phyloP scores from a whole-genome alignment of 805 yeast species.

The Schwanniomyces yamadae region DNA sequence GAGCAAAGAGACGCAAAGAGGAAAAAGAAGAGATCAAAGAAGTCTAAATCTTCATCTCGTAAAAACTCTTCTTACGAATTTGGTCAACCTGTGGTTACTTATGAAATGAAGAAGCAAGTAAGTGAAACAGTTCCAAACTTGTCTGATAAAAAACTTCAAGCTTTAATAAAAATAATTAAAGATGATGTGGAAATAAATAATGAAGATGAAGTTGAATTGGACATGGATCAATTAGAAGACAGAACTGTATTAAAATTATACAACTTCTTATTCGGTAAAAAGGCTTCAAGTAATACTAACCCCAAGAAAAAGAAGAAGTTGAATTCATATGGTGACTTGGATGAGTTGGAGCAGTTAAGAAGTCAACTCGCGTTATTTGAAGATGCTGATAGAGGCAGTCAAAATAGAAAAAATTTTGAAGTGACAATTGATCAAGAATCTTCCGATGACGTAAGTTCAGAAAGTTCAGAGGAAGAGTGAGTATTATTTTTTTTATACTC shows the following conservation, averaged over 20 bases:
- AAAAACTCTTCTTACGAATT: constrained; percentile 21
- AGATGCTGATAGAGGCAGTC: constrained; percentile 26
- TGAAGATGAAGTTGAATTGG: constrained; percentile 90
- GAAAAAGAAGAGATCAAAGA: constrained; percentile 41
- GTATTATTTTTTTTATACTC: constrained; percentile 1
- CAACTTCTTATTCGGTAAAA: constrained; percentile 63
- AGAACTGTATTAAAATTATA: constrained; percentile 78
- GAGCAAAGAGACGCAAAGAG: constrained; percentile 59
- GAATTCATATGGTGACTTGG: constrained; percentile 29
- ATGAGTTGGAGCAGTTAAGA: constrained; percentile 65
- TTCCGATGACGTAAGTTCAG: constrained; percentile 48
- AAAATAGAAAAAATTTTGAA: constrained; percentile 27
- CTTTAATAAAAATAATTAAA: constrained; percentile 80
- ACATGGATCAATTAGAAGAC: constrained; percentile 89
- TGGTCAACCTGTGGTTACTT: constrained; percentile 58
- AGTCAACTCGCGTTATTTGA: constrained; percentile 48
- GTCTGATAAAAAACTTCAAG: constrained; percentile 77
- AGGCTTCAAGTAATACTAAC: constrained; percentile 41
- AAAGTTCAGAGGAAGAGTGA: constrained; percentile 73
- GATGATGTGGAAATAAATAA: constrained; percentile 59
- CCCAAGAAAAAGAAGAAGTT: constrained; percentile 32
- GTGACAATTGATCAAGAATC: constrained; percentile 37
- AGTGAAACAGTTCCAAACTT: constrained; percentile 78
- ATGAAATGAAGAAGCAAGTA: constrained; percentile 94
- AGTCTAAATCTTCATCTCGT: constrained; percentile 25